Evolutionary conservation across 2,329 filamentous ascomycete genomes (phyloP), one percentile per base, ranked within the genome.

Genomic region (Apiospora marii): DNA sequence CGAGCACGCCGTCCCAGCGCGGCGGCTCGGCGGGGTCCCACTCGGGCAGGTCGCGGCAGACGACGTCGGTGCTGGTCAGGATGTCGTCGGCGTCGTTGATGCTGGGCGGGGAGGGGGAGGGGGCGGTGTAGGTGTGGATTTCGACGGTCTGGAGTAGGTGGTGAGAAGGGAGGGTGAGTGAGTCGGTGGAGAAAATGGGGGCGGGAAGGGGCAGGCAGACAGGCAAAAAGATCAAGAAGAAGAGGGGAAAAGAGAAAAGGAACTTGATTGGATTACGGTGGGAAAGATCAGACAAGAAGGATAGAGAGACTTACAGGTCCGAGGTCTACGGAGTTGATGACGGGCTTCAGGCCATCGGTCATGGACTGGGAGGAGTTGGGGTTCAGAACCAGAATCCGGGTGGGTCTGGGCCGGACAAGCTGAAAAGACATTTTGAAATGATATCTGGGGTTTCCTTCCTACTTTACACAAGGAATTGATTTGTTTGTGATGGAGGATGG

Each of bases 51-150:
- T 85, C 0, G 85, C 83, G 22, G 22, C 92, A 83, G 69, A 94
- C 93, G 72, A 90, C 87, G 1, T 87, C 79, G 0, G 90, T 88
- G 76, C 92, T 95, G 69, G 85, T 81, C 1, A 84, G 81, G 7
- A 95, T 92, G 80, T 95, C 94, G 16, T 87, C 82, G 75, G 89
- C 91, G 76, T 94, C 88, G 82, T 98, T 92, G 83, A 98, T 98
- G 82, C 93, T 95, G 19, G 88, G 84, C 0, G 94, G 92, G 6
- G 92, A 89, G 0, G 81, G 78, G 0, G 84, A 78, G 0, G 92
- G 89, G 4, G 90, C 92, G 0, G 93, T 95, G 83, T 93, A 94
- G 77, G 88, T 90, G 67, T 85, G 82, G 76, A 93, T 86, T 67
- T 87, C 79, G 34, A 86, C 79, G 2, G 82, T 82, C 87, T 88